A percentile compares a stretch with the other conserved stretches of the same genome.
phyloP scores from a whole-genome alignment of 208 protist genomes.

The Trichomonas tenax region DNA sequence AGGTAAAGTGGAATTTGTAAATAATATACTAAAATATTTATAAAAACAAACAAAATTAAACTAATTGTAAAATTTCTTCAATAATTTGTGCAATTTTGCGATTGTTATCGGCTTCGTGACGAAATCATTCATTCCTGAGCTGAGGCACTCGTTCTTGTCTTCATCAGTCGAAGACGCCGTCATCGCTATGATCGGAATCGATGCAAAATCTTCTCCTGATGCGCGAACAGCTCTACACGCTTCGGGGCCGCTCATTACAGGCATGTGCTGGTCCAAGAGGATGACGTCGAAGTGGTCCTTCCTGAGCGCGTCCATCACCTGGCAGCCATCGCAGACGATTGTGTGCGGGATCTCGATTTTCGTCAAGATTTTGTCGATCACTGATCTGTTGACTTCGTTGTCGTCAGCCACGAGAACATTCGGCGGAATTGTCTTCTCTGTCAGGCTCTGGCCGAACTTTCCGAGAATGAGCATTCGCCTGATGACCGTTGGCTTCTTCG shows the following conservation, averaged over 20 bases:
- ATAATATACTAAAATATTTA: too few species aligned
- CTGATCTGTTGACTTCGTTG: background rate
- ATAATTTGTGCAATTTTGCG: too few species aligned
- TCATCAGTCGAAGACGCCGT: background rate
- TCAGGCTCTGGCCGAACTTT: too few species aligned
- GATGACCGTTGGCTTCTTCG: too few species aligned
- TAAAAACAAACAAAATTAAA: too few species aligned
- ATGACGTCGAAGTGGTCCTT: background rate
- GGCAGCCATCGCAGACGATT: background rate
- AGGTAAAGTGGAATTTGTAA: too few species aligned
- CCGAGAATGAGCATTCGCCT: too few species aligned
- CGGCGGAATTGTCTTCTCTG: too few species aligned
- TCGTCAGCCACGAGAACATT: constrained; percentile 13
- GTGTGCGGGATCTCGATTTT: background rate
- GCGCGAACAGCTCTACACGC: background rate
- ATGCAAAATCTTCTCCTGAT: background rate
- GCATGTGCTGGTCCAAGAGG: background rate
- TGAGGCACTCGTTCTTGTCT: background rate
- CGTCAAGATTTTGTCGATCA: background rate
- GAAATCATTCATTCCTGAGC: background rate
- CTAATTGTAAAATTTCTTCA: too few species aligned
- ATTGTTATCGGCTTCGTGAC: background rate
- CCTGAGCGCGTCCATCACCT: too few species aligned
- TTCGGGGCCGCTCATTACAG: background rate
- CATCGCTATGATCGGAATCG: background rate